Conservation (phyloP, 2,329 filamentous ascomycete species). For the Bipolaris bicolor region DNA sequence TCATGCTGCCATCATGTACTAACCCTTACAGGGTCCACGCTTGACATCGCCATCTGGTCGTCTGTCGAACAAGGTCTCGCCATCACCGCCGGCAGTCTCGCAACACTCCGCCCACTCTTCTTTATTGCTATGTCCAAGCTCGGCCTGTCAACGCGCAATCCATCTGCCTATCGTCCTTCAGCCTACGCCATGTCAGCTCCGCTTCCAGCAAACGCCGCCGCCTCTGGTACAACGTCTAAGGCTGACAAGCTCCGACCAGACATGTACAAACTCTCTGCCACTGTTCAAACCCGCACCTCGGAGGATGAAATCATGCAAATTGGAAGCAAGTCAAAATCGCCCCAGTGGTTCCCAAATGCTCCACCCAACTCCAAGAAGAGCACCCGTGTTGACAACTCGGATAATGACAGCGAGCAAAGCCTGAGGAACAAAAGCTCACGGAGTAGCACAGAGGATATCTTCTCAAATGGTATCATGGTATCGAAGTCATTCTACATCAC, state of each 20-base stretch:
- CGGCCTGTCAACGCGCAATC: constrained; percentile 30
- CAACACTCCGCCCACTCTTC: constrained; percentile 45
- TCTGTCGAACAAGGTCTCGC: constrained; percentile 46
- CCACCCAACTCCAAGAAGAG: constrained; percentile 21
- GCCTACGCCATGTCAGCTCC: constrained; percentile 29
- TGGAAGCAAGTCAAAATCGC: constrained; percentile 11
- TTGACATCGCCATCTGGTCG: constrained; percentile 48
- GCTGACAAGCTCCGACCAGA: constrained; percentile 28
- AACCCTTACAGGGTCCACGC: constrained; percentile 33
- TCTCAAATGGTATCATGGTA: constrained; percentile 38
- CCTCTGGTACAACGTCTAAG: constrained; percentile 18
- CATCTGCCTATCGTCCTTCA: constrained; percentile 28
- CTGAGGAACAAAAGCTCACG: constrained; percentile 27
- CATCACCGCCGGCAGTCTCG: constrained; percentile 46
- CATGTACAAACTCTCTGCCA: constrained; percentile 29
- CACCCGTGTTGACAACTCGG: constrained; percentile 14
- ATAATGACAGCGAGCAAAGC: constrained; percentile 35
- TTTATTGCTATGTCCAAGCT: constrained; percentile 31
- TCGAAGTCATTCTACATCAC: constrained; percentile 40
- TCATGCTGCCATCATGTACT: neutral
- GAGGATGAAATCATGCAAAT: constrained; percentile 14
- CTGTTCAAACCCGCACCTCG: constrained; percentile 24
- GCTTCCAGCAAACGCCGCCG: constrained; percentile 13
- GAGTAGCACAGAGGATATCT: constrained; percentile 29
- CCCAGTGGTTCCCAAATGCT: constrained; percentile 20